Percentiles rank a stretch among this genome's conserved stretches.
phyloP scores from a whole-genome alignment of 1,139 yeast species.

The Yamadazyma conglobata region DNA sequence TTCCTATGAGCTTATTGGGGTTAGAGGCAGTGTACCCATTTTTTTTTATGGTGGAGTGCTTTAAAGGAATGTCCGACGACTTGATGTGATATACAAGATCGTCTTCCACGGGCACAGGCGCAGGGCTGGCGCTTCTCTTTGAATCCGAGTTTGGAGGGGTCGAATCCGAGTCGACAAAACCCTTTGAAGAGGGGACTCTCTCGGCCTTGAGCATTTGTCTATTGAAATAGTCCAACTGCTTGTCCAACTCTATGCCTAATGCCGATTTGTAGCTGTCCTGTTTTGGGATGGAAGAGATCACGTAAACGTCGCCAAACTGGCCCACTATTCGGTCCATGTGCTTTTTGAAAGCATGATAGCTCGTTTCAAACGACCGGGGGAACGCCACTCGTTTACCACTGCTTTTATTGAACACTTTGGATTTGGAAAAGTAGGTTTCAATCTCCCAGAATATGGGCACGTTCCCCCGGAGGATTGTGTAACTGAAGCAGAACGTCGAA shows the following conservation, averaged over 20 bases:
- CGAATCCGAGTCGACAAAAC: too few relatives aligned
- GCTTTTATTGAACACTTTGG: slow-evolving; percentile 37
- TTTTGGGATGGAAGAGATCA: slow-evolving; percentile 51
- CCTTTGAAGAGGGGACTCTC: slow-evolving; percentile 8
- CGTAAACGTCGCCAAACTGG: slow-evolving; percentile 64
- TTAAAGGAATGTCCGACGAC: slow-evolving; percentile 31
- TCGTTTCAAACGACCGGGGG: slow-evolving; percentile 59
- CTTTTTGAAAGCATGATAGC: slow-evolving; percentile 60
- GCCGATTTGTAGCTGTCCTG: slow-evolving; percentile 36
- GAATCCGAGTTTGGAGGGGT: too few relatives aligned
- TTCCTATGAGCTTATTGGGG: slow-evolving; percentile 37
- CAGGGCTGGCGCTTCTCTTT: too few relatives aligned
- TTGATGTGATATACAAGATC: slow-evolving; percentile 19
- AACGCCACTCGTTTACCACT: slow-evolving; percentile 45
- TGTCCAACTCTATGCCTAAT: slow-evolving; percentile 27
- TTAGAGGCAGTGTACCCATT: slow-evolving; percentile 34
- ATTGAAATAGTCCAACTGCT: slow-evolving; percentile 30
- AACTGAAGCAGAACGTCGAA: slow-evolving; percentile 50
- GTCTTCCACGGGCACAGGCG: too few relatives aligned
- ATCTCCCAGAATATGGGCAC: slow-evolving; percentile 64
- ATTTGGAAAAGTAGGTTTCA: slow-evolving; percentile 44
- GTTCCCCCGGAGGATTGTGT: slow-evolving; percentile 62
- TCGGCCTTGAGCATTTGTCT: slow-evolving; percentile 11
- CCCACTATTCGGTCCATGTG: slow-evolving; percentile 57
- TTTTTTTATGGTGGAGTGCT: slow-evolving; percentile 30